Base-by-base conservation (phyloP, 2,329 filamentous ascomycete species). In the Elsinoe ampelina region DNA sequence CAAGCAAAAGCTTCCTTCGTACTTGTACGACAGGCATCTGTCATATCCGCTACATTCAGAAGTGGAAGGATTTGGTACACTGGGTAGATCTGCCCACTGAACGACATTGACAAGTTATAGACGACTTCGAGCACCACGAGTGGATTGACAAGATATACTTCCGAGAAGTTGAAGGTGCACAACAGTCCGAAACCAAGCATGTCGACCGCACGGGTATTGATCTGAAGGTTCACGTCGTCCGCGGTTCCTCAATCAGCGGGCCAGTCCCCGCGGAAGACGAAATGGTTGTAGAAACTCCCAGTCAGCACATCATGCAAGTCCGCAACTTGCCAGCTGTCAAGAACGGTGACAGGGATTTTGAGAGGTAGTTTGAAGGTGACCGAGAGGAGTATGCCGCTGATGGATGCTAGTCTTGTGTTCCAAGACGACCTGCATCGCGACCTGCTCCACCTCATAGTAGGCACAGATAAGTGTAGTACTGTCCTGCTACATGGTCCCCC, bases 381-480 rank as follows among this genome's bases (percentile, higher is more conserved):
- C n/a, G 7, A 12, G 10, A 2, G 12, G 8, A 13, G 19, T 6
- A 5, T 22, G 20, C 13, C 10, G 8, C 41, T 45, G 19, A 45
- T n/a, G 5, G 7, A 17, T 11, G 26, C 5, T 3, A 45, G 41
- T 8, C 17, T 45, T 2, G 41, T 45, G 10, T 45, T 45, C 20
- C 10, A 45, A n/a, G 41, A 45, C 19, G 19, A 26, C 19, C 12
- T 26, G 2, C 41, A 45, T 7, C 26, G 26, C 11, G 41, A 1
- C 3, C 41, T 45, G n/a, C 41, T 45, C 12, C 41, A 45, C 19
- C 64, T 74, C 11, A 67, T 71, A 58, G 64, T 67, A 22, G 66
- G 66, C 56, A 66, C 68, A 1, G 70, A 74, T 59, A 72, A 71
- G 57, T 77, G 74, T 73, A 76, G 76, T 58, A 69, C 72, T 17